These are phyloP conservation scores for Arbutus unedo DNA, from an alignment of 148 eudicot species.

Conservation along the genomic window DNA sequence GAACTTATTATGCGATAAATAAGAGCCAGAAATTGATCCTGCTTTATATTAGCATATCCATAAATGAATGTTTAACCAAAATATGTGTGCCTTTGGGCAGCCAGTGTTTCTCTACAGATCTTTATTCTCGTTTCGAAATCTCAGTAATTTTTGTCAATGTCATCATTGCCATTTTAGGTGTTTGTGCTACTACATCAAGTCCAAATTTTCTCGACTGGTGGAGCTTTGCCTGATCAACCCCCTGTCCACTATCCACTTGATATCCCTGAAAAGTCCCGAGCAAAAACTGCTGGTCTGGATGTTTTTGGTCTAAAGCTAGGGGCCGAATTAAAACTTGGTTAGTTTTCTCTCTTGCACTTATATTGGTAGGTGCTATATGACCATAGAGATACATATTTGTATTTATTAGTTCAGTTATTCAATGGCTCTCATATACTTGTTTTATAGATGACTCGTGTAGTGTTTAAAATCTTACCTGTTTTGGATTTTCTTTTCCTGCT, in stretches of 20 bases:
- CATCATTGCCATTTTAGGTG: slow-evolving; percentile 40
- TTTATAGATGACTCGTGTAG: neutral
- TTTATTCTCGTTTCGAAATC: neutral
- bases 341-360: slow-evolving; percentile 20
- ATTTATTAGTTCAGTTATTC: neutral
- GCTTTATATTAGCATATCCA: neutral
- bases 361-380: neutral
- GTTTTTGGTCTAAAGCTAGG: slow-evolving; percentile 58
- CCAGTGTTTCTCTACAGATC: neutral
- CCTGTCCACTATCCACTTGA: slow-evolving; percentile 46
- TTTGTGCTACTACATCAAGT: slow-evolving; percentile 88
- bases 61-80: neutral
- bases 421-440: neutral
- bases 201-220: slow-evolving; percentile 68
- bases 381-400: too few species aligned
- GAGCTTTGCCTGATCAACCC: slow-evolving; percentile 70
- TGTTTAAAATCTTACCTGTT: neutral
- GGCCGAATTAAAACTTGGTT: slow-evolving; percentile 74
- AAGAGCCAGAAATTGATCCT: neutral
- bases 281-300: slow-evolving; percentile 54
- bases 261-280: slow-evolving; percentile 52
- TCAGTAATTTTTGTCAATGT: neutral
- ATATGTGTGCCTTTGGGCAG: neutral
- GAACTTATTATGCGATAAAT: neutral
- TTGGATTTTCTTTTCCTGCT: neutral